Evolutionary conservation across 2,329 filamentous ascomycete species (phyloP), one percentile per base, ranked within the genome.

Genomic region (Fusarium drepaniforme): DNA sequence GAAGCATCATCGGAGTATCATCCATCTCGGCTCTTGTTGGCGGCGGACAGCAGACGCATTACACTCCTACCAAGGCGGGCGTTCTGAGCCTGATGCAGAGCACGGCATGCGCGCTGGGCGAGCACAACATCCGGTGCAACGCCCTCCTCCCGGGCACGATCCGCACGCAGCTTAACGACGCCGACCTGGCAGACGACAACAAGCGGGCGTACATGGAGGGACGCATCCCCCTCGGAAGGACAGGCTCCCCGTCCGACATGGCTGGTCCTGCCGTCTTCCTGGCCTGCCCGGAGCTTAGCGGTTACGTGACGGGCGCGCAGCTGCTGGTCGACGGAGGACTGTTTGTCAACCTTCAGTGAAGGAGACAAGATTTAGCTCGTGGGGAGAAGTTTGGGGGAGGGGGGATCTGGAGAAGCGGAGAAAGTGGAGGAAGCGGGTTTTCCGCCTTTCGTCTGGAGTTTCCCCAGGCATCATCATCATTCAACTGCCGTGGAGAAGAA

Each of bases 1-100:
- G 95, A 38, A 92, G 90, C 78, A 97, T 98, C 79, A 96, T 95
- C 75, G 93, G 90, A 64, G 87, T 96, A 44, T 92, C 90, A 9
- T 93, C 91, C 75, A 94, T 95, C 79, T 91, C 89, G 21, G 93
- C 93, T 0, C 88, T 95, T 15, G 93, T 95, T 0, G 95, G 95
- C 42, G 95, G 94, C 51, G 93, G 92, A 0, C 86, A 88, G 57
- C 95, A 97, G 85, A 92, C 91, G 30, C 95, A 97, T 81, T 97
- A 97, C 84, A 97, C 95, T 18, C 94, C 95, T 12, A 97, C 95
- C 18, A 97, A 97, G 83, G 94, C 95, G 0, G 95, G 94, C 3
- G 89, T 97, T 4, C 81, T 94, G 42, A 93, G 91, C 57, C 86
- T 97, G 53, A 97, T 97, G 90, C 95, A 97, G 85, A 94, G 92